Evolutionary conservation across 2,329 filamentous ascomycete species (phyloP), one percentile per base, ranked within the genome.

Genomic region (Aspergillus latus): DNA sequence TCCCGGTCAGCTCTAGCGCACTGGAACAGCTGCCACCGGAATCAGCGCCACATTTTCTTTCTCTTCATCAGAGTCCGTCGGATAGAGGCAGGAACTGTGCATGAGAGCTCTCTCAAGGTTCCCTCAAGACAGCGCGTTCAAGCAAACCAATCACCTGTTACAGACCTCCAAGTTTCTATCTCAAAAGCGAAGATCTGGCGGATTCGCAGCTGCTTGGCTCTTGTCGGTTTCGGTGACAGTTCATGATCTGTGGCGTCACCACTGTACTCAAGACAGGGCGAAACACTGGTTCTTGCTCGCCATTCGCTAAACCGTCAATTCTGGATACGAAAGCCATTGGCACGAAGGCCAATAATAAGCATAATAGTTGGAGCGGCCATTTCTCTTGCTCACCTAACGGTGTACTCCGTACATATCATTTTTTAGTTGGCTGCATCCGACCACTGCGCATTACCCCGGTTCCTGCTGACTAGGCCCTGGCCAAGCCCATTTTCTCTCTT

Each of bases 221-320:
- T 36, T 30, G 44, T 48, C 49, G 55, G 58, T 51, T 59, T 58
- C 61, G 61, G 46, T 37, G 50, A 54, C 42, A 58, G 62, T 60
- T 61, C 56, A 59, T 52, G 50, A 48, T 54, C 50, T 54, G 50
- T 59, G 58, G 59, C 52, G 56, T 43, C 50, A 47, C 46, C 44
- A 37, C 29, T 44, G 37, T 45, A 28, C 54, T 45, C 28, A 37
- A 21, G 44, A 44, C 52, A 57, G 49, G 29, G 36, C 53, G 56
- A 53, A 55, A 55, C 39, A 53, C 40, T 32, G 53, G 50, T 48
- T 39, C 39, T 53, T 52, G 37, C 28, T 40, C 46, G 32, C 46
- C 43, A 49, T 47, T 45, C 52, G 46, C 30, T 29, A 11, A 15
- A n/a, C 36, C 49, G 26, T 36, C 30, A 15, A 34, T 21, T 9